Evolutionary conservation across 331 rosid genomes (phyloP), one percentile per base, ranked within the genome.

Genomic region (Malus hybrid): DNA sequence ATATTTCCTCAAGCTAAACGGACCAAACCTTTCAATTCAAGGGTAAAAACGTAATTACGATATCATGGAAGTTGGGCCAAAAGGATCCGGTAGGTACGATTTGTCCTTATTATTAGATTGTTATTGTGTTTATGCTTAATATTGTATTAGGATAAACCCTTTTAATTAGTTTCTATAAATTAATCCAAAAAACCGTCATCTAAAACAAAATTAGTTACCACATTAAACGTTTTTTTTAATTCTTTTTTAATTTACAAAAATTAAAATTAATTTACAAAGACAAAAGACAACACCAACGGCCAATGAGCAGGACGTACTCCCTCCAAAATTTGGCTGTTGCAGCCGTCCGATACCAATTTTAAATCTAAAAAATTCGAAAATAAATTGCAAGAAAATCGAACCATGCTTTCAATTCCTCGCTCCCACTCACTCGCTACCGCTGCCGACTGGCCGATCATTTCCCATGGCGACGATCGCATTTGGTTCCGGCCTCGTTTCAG

Each of bases 381-480:
- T 10, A n/a, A 18, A 6, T n/a, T 20, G 64, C 3, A 12, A 52
- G 39, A 39, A 53, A 63, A 32, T 15, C 2, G 14, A 18, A 22
- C 18, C 10, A 29, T 50, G 12, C 19, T 71, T 16, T 39, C 52
- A 53, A 4, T 30, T 4, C 65, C 14, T 28, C 29, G 66, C 68
- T 30, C 7, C 1, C 18, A 6, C 63, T 16, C 32, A 22, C 70
- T 66, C 20, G 0, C 44, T 26, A 14, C 1, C 42, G 57, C 57
- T 52, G 1, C 48, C 50, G 14, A 10, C 20, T 63, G 70, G 58
- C 70, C 70, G 29, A 16, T 44, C 72, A 46, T 46, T 29, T 74
- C 39, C 52, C 10, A 90, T 88, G 89, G 85, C 87, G 30, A 68
- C 88, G 16, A 16, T 89, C 20, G 66, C 84, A 11, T 26, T 61